A percentile compares a stretch with the other conserved stretches of the same genome.
phyloP scores from a whole-genome alignment of 305 asterid species.

The Solanum chacoense region DNA sequence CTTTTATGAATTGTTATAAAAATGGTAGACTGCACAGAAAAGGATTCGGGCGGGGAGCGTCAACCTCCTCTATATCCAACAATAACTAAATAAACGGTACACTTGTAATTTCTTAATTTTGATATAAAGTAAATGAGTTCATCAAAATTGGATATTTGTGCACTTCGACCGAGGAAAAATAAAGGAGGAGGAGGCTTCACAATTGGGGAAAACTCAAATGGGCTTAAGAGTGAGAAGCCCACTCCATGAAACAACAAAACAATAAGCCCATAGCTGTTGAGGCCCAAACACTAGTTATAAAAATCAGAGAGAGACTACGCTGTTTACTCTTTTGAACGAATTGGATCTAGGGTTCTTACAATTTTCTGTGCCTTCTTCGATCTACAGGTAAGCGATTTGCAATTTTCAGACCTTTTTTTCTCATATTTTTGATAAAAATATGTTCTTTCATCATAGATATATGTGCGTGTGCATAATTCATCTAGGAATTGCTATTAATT shows the following conservation, averaged over 20 bases:
- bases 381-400: neutral
- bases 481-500: neutral
- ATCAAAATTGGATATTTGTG: neutral
- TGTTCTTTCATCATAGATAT: neutral
- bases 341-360: constrained; percentile 5
- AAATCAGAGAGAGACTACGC: no score
- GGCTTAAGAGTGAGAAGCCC: neutral
- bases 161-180: no score
- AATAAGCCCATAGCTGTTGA: neutral
- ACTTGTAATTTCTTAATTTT: neutral
- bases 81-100: neutral
- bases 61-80: neutral
- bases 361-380: neutral
- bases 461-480: neutral
- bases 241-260: neutral
- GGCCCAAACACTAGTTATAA: neutral
- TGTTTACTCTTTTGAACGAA: neutral
- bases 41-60: neutral
- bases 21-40: neutral
- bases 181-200: neutral
- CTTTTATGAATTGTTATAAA: neutral
- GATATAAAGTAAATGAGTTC: neutral
- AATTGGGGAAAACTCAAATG: neutral
- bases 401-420: neutral
- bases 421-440: neutral